Conservation (phyloP, 2,329 filamentous ascomycete genomes). For the Clonostachys byssicola region DNA sequence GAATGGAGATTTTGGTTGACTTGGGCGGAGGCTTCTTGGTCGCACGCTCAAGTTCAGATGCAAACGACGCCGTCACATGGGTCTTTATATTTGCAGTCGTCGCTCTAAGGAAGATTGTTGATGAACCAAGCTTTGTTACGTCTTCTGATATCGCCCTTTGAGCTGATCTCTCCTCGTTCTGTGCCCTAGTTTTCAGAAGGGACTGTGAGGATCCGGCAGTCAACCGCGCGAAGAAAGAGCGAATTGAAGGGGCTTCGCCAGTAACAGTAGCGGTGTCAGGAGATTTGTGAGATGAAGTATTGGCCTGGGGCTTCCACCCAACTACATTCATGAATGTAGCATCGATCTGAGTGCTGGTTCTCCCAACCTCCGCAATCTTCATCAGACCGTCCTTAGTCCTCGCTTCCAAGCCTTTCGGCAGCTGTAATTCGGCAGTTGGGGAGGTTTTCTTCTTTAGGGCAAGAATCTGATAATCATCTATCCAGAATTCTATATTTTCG, state of each 20-base stretch:
- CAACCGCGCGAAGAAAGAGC: constrained; percentile 78
- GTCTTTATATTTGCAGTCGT: constrained; percentile 82
- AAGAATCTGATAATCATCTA: constrained; percentile 82
- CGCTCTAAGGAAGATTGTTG: constrained; percentile 83
- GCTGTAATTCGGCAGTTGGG: constrained; percentile 64
- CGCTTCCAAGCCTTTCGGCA: constrained; percentile 77
- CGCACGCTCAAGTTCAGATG: constrained; percentile 84
- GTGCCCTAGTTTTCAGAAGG: constrained; percentile 46
- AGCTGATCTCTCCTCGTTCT: constrained; percentile 57
- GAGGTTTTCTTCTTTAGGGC: constrained; percentile 81
- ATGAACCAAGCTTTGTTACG: constrained; percentile 64
- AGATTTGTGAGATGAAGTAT: constrained; percentile 32
- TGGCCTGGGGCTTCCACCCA: constrained; percentile 68
- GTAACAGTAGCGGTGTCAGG: constrained; percentile 13
- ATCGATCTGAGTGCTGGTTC: constrained; percentile 88
- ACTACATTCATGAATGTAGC: constrained; percentile 84
- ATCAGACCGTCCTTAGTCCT: constrained; percentile 85
- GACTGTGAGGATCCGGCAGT: constrained; percentile 52
- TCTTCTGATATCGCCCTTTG: constrained; percentile 66
- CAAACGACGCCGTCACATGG: constrained; percentile 66
- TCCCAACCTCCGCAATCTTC: constrained; percentile 76
- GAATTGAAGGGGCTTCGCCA: constrained; percentile 52
- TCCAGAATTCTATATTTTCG: constrained; percentile 80
- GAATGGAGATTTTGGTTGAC: constrained; percentile 75
- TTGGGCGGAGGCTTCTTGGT: constrained; percentile 97